phyloP scores from a whole-genome alignment of 2,329 filamentous ascomycete species.

The Aspergillus costaricaensis region DNA sequence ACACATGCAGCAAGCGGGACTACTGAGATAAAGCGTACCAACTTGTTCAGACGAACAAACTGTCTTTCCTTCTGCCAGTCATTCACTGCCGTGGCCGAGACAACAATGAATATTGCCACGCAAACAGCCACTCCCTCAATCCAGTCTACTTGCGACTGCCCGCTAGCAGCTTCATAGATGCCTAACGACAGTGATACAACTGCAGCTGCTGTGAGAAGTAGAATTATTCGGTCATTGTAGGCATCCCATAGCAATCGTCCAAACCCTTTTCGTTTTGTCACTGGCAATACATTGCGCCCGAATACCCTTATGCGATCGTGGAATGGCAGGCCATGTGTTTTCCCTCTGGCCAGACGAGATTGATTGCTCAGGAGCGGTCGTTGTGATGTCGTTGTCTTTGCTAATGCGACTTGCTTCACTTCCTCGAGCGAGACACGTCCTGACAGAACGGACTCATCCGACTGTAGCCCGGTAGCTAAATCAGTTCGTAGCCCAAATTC shows the following conservation, averaged over 20 bases:
- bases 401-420: not conserved
- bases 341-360: too few species aligned
- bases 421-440: slow-evolving; percentile 14
- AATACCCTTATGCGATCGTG: slow-evolving; percentile 68
- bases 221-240: slow-evolving; percentile 75
- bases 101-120: slow-evolving; percentile 73
- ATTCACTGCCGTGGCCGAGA: slow-evolving; percentile 70
- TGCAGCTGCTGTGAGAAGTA: slow-evolving; percentile 67
- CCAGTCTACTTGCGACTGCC: slow-evolving; percentile 66
- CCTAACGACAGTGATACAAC: slow-evolving; percentile 69
- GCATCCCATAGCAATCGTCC: slow-evolving; percentile 70
- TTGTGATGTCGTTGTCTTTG: not conserved
- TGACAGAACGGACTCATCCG: slow-evolving; percentile 60
- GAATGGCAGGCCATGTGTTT: slow-evolving; percentile 34
- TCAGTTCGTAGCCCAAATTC: slow-evolving; percentile 70
- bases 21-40: slow-evolving; percentile 60
- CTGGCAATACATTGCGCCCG: slow-evolving; percentile 64
- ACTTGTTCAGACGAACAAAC: slow-evolving; percentile 74
- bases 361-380: not conserved
- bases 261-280: slow-evolving; percentile 66
- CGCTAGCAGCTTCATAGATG: slow-evolving; percentile 64
- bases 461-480: slow-evolving; percentile 62
- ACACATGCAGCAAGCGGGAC: not conserved
- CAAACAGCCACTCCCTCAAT: slow-evolving; percentile 77
- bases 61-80: slow-evolving; percentile 78